These are phyloP conservation scores for Picea glauca DNA, from an alignment of 75 land plant species.

Conservation along the genomic window DNA sequence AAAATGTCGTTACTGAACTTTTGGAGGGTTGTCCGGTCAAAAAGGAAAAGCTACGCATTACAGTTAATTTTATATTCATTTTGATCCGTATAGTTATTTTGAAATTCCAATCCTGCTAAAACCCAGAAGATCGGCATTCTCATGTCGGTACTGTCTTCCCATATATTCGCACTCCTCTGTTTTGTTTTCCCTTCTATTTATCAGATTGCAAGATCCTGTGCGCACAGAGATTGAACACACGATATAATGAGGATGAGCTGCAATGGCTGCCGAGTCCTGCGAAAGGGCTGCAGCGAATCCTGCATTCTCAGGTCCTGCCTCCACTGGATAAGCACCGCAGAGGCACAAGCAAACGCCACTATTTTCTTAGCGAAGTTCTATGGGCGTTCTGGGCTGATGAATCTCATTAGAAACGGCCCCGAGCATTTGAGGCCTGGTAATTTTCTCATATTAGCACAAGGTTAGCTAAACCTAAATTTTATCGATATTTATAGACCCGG, in stretches of 20 bases:
- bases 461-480: not conserved
- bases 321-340: conserved; percentile 51
- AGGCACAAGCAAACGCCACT: conserved; percentile 60
- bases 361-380: conserved; percentile 68
- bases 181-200: too few species aligned
- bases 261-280: conserved; percentile 82
- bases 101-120: too few species aligned
- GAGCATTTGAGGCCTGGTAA: conserved; percentile 52
- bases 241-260: conserved; percentile 68
- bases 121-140: too few species aligned
- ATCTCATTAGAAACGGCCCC: conserved; percentile 48
- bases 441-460: not conserved
- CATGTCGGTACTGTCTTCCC: too few species aligned
- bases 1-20: too few species aligned
- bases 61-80: too few species aligned
- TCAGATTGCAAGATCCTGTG: too few species aligned
- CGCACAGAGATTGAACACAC: too few species aligned
- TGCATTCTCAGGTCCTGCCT: conserved; percentile 54
- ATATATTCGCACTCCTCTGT: too few species aligned
- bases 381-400: conserved; percentile 61
- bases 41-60: too few species aligned
- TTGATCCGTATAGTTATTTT: too few species aligned
- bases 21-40: too few species aligned
- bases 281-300: conserved; percentile 79
- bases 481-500: not conserved